A percentile compares a stretch with the other conserved stretches of the same genome.
These are phyloP conservation scores for Phanerodontia chrysosporium DNA, from an alignment of 768 basidiomycete species.

Conservation along the genomic window DNA sequence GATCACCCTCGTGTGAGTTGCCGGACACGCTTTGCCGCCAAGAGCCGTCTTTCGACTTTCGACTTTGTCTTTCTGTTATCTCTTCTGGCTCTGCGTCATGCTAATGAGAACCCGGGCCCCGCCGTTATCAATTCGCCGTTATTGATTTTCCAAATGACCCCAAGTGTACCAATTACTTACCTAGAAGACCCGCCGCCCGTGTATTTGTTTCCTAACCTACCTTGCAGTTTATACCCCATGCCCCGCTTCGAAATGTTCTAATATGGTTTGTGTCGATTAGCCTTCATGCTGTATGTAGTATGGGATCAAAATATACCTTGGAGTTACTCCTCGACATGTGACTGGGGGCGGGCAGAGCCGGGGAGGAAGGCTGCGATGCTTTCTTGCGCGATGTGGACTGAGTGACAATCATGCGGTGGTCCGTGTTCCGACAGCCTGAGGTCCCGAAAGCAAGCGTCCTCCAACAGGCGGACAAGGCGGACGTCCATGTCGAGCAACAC, in stretches of 20 bases:
- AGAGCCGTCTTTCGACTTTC: neutral
- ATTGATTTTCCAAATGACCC: neutral
- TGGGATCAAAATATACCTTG: neutral
- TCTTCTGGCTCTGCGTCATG: neutral
- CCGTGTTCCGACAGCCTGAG: too few relatives aligned
- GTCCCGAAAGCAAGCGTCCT: too few relatives aligned
- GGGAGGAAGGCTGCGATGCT: too few relatives aligned
- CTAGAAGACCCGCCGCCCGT: neutral
- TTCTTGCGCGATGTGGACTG: too few relatives aligned
- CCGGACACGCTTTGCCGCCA: neutral
- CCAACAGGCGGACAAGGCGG: too few relatives aligned
- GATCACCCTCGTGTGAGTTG: neutral
- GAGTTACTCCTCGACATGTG: neutral
- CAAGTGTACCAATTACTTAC: neutral
- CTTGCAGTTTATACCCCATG: neutral
- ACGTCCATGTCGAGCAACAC: too few relatives aligned
- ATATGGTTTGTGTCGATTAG: neutral
- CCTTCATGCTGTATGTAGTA: slow-evolving; percentile 5
- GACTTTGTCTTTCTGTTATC: neutral
- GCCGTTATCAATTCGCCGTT: neutral
- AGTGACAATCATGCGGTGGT: too few relatives aligned
- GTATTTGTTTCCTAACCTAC: neutral
- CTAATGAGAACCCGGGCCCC: neutral
- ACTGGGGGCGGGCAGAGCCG: neutral
- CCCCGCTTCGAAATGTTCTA: neutral